Conservation (phyloP, 345 rosid genomes). For the Microcos paniculata region DNA sequence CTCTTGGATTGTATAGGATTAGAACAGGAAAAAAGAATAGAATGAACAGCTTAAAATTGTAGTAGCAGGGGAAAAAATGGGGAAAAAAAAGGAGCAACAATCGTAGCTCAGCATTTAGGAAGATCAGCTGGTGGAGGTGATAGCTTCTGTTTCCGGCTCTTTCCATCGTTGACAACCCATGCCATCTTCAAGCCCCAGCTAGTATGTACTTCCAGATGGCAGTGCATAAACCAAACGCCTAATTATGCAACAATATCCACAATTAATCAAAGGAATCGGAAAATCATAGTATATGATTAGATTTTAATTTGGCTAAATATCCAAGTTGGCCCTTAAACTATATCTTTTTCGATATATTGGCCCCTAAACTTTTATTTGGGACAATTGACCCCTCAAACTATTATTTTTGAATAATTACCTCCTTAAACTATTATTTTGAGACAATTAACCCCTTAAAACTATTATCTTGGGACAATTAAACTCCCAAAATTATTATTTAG, state of each 20-base stretch:
- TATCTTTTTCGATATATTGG: no score
- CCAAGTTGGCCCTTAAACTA: no score
- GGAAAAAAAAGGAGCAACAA: not conserved
- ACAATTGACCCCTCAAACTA: no score
- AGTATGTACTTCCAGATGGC: conserved; percentile 26
- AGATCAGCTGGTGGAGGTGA: conserved; percentile 34
- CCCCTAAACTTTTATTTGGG: no score
- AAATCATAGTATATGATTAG: not conserved
- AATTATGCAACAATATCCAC: not conserved
- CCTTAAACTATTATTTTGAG: no score
- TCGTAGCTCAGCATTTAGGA: conserved; percentile 23
- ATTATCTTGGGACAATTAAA: no score
- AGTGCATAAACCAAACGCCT: conserved; percentile 36
- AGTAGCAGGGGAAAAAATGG: not conserved
- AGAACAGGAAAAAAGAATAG: not conserved
- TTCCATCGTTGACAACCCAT: conserved; percentile 28
- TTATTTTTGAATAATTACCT: no score
- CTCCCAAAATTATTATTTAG: no score
- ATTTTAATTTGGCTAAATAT: no score
- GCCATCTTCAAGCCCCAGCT: conserved; percentile 37
- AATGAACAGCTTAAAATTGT: not conserved
- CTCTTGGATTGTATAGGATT: not conserved
- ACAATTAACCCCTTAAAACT: no score
- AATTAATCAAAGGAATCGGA: not conserved
- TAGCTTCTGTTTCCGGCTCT: conserved; percentile 26